Base-by-base conservation (phyloP, 192 early-diverging fungal genomes). In the Obelidium mucronatum region DNA sequence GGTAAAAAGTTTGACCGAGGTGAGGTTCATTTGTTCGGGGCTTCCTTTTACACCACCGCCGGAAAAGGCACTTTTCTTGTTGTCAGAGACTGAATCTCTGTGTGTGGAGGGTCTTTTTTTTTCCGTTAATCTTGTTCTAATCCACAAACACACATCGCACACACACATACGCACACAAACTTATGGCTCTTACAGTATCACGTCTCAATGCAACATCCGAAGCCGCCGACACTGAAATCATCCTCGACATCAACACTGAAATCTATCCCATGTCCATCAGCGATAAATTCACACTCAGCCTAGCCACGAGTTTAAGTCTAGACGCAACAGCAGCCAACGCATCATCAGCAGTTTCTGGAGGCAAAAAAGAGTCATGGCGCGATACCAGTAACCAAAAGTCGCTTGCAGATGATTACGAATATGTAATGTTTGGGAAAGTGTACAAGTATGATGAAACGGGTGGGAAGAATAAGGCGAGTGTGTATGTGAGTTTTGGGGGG, bases 391-490 rank as follows among this genome's bases (percentile, higher is more conserved):
- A 67, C 71, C 76, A 67, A 58, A 84, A 81, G 55, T 77, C 82
- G 35, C 79, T 99, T 75, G 94, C 94, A 3, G 97, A 99, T 61
- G 94, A 97, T 40, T 99, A 94, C 81, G 97, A 99, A 42, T 99
- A 99, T 80, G 97, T 99, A 28, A 98, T 97, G 96, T 94, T 92
- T 82, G 97, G 97, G 56, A 95, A 96, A 79, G 93, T 97, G 26
- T 99, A 96, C 86, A 90, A 95, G 80, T 98, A 92, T 76, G 96
- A 98, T 62, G 95, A 99, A 68, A 83, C 87, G 34, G 86, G 85
- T 52, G 86, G 88, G 2, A 80, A 89, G 11, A 91, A 91, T 34
- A 59, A 37, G 55, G 51, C 67, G 39, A 71, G 54, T 59, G 67
- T 77, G 28, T 81, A 91, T 92, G 92, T 95, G 88, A 79, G 90